Evolutionary conservation across 129 eudicot species (phyloP), one percentile per base, ranked within the genome.

Genomic region (Chrysanthemum seticuspe): DNA sequence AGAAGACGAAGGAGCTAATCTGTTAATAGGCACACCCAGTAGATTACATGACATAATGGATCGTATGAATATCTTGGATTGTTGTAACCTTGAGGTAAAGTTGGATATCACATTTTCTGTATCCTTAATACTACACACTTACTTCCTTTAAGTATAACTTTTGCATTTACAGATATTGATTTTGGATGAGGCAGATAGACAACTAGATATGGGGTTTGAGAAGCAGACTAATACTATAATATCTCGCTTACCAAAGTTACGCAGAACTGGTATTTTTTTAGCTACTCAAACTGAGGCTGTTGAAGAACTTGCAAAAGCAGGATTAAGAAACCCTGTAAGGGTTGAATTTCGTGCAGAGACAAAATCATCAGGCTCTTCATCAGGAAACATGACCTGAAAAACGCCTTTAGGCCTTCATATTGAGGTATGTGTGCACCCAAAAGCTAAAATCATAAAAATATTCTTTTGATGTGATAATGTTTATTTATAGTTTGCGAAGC

Each of bases 201-300:
- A 89, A 68, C 66, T 93, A 73, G 98, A 90, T 69, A 85, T 89
- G 97, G 98, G 98, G 67, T 93, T 93, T 54, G 89, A 93, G 83
- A 93, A 90, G 86, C 97, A 93, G 87, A 82, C 90, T 67, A 89
- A 75, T 77, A 80, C 92, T 4, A 83, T 93, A 56, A 85, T 93
- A 68, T 87, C 87, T 53, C 92, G 90, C 68, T 79, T 93, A 64
- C 96, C 96, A 3, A 93, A 93, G 95, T 88, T 87, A 62, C 92
- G 98, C 15, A 93, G 98, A 84, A 93, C 98, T 64, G 98, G 98
- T 81, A 92, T 93, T 25, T 93, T 89, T 72, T 93, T 97, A 70
- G 98, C 97, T 60, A 93, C 98, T 54, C 98, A 93, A 76, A 93
- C 97, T 4, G 96, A 93, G 80, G 98, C 97, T 19, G 98, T 93